A percentile compares a stretch with the other conserved stretches of the same genome.
These are phyloP conservation scores for Solanum chmielewskii DNA, from an alignment of 257 asterid genomes.

Conservation along the genomic window DNA sequence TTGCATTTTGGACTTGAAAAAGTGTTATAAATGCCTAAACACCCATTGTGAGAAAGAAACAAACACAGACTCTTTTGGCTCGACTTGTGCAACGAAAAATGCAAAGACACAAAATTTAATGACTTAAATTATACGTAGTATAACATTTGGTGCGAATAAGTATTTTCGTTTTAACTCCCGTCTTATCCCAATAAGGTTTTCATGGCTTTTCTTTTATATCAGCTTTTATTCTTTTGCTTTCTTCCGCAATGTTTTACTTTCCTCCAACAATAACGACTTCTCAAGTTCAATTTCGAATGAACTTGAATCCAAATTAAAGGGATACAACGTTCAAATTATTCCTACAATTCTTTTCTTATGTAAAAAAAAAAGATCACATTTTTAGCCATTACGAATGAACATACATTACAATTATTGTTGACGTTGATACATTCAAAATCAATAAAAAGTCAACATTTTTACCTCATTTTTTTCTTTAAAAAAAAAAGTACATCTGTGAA, in stretches of 20 bases:
- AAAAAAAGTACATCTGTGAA: not conserved
- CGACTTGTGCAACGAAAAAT: not conserved
- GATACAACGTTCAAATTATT: not conserved
- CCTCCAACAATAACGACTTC: not conserved
- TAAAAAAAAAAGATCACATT: too few relatives aligned
- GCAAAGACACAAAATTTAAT: not conserved
- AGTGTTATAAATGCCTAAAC: not conserved
- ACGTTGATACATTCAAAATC: not conserved
- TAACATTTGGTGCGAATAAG: not conserved
- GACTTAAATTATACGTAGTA: not conserved
- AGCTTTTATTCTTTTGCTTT: not conserved
- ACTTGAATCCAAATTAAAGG: not conserved
- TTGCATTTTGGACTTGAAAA: not conserved
- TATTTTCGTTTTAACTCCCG: not conserved
- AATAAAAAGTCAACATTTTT: not conserved
- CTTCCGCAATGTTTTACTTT: not conserved
- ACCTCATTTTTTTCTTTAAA: not conserved
- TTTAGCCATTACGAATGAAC: not conserved
- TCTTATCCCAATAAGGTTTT: not conserved
- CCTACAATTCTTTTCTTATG: not conserved
- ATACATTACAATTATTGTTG: not conserved
- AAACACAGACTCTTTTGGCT: too few relatives aligned
- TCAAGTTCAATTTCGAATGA: not conserved
- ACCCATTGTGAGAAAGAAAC: too few relatives aligned
- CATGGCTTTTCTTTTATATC: not conserved